phyloP scores from a whole-genome alignment of 768 basidiomycete genomes.

The Pholiota conissans region DNA sequence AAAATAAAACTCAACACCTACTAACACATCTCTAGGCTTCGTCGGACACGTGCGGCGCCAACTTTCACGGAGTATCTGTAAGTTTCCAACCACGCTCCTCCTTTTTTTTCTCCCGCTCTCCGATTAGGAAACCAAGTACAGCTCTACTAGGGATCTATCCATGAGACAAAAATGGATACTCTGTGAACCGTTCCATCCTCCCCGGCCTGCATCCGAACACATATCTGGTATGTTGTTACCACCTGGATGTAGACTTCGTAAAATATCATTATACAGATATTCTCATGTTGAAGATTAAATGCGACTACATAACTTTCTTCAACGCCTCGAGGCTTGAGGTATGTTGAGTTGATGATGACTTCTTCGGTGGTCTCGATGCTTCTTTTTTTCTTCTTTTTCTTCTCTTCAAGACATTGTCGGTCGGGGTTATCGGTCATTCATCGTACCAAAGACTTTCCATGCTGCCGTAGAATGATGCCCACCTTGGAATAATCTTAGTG shows the following conservation, averaged over 20 bases:
- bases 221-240: not conserved
- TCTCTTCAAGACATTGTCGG: too few relatives aligned
- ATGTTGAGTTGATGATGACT: not conserved
- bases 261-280: not conserved
- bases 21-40: not conserved
- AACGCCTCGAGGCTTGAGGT: not conserved
- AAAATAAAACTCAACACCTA: not conserved
- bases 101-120: not conserved
- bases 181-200: not conserved
- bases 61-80: not conserved
- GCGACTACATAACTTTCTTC: not conserved
- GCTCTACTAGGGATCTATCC: constrained; percentile 16
- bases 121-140: constrained; percentile 16
- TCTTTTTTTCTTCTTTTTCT: too few relatives aligned
- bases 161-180: not conserved
- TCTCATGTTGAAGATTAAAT: not conserved
- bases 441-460: not conserved
- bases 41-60: not conserved
- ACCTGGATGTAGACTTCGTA: not conserved
- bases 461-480: not conserved
- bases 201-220: not conserved
- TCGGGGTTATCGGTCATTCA: not conserved
- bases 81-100: not conserved
- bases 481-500: not conserved
- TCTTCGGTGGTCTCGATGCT: not conserved